These are phyloP conservation scores for Boletus vinaceobasis DNA, from an alignment of 768 basidiomycete genomes.

Conservation along the genomic window DNA sequence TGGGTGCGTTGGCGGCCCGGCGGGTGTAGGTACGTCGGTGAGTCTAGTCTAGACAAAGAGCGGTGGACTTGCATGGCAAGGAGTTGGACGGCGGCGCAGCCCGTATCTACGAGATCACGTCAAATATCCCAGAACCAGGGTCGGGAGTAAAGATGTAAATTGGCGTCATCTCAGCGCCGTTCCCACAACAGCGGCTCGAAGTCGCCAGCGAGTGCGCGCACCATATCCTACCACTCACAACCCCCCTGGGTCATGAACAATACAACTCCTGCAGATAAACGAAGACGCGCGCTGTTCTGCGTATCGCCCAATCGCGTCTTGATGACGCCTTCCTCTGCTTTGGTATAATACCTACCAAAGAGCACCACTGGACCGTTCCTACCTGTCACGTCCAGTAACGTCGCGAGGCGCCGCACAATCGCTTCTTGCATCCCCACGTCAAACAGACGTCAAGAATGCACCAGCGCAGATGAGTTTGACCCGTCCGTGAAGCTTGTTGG, in stretches of 20 bases:
- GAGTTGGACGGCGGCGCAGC: slow-evolving; percentile 53
- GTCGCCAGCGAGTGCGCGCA: too few species aligned
- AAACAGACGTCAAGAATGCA: neutral
- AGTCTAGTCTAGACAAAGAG: neutral
- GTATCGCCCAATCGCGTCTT: neutral
- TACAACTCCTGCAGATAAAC: too few species aligned
- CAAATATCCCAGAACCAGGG: slow-evolving; percentile 1
- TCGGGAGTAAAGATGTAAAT: slow-evolving; percentile 69
- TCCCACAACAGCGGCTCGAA: too few species aligned
- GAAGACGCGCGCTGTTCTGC: neutral
- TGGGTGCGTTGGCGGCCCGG: neutral
- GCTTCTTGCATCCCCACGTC: neutral
- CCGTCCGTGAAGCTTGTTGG: neutral
- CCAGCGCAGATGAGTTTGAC: neutral
- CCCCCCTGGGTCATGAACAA: too few species aligned
- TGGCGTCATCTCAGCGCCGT: too few species aligned
- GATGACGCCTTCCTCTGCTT: neutral
- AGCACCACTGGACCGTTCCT: neutral
- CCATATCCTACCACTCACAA: too few species aligned
- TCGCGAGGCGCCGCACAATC: neutral
- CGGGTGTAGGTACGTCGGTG: slow-evolving; percentile 41
- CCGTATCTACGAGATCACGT: slow-evolving; percentile 7
- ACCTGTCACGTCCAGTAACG: neutral
- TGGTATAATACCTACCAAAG: neutral
- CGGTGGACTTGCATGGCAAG: slow-evolving; percentile 37